phyloP scores from a whole-genome alignment of 108 stramenopile genomes.

The Cyclotella atomus region DNA sequence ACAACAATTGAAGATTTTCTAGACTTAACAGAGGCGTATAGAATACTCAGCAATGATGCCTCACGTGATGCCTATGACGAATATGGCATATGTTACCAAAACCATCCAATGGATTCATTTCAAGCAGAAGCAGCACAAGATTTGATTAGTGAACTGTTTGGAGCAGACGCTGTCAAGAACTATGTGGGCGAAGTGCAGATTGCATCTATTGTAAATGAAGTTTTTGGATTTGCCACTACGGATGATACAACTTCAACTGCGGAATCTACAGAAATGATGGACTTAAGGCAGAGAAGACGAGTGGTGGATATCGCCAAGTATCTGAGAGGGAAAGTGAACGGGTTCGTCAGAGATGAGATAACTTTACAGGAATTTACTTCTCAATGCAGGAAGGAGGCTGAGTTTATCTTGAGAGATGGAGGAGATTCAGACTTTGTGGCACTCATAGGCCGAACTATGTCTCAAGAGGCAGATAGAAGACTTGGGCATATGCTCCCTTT shows the following conservation, averaged over 20 bases:
- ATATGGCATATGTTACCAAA: slow-evolving; percentile 42
- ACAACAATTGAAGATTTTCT: slow-evolving; percentile 23
- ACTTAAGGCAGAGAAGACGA: slow-evolving; percentile 41
- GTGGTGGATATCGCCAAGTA: slow-evolving; percentile 53
- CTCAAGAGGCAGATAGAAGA: slow-evolving; percentile 24
- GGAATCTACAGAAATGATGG: slow-evolving; percentile 8
- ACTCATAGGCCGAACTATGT: slow-evolving; percentile 17
- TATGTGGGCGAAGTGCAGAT: slow-evolving; percentile 54
- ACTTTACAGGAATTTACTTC: slow-evolving; percentile 10
- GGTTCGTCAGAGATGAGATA: slow-evolving; percentile 26
- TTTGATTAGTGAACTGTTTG: slow-evolving; percentile 58
- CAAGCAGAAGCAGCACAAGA: slow-evolving; percentile 27
- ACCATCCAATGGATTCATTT: not conserved
- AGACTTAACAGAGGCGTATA: slow-evolving; percentile 40
- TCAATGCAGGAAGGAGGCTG: slow-evolving; percentile 12
- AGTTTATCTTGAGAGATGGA: slow-evolving; percentile 11
- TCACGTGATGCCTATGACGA: slow-evolving; percentile 46
- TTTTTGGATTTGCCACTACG: slow-evolving; percentile 29
- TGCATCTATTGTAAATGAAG: slow-evolving; percentile 48
- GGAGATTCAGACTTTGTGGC: slow-evolving; percentile 10
- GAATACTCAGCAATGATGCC: slow-evolving; percentile 45
- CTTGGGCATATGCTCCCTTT: slow-evolving; percentile 23
- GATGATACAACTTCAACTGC: slow-evolving; percentile 8
- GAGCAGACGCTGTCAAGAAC: slow-evolving; percentile 30
- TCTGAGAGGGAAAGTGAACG: slow-evolving; percentile 35